Evolutionary conservation across 768 basidiomycete species (phyloP).

Genomic region (Mrakia blollopis): DNA sequence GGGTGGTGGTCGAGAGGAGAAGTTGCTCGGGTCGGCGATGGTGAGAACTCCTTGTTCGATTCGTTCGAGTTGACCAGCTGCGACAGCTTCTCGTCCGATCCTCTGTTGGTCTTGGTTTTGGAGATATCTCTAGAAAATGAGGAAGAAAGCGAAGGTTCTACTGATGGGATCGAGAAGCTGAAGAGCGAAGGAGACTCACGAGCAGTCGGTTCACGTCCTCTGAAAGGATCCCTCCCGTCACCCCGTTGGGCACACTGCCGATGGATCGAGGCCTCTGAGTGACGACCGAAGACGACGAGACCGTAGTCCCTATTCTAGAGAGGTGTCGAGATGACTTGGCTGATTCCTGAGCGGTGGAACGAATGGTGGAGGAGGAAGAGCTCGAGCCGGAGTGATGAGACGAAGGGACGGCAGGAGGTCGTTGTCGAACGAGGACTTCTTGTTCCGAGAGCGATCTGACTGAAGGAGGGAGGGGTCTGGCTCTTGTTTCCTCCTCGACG

Average conservation of each 20-base stretch:
- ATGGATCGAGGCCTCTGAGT: neutral
- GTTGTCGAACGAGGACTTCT: neutral
- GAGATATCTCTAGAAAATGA: neutral
- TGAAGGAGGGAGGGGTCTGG: neutral
- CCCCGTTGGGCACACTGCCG: neutral
- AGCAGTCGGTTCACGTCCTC: slow-evolving; percentile 12
- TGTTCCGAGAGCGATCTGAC: neutral
- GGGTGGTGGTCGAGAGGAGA: neutral
- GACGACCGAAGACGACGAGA: neutral
- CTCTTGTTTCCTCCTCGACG: neutral
- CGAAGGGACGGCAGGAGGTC: neutral
- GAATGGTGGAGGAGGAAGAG: slow-evolving; percentile 9
- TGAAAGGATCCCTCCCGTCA: neutral
- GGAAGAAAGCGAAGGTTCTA: neutral
- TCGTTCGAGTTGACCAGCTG: slow-evolving; percentile 10
- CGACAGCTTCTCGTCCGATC: slow-evolving; percentile 23
- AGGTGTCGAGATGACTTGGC: slow-evolving; percentile 6
- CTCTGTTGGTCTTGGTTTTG: slow-evolving; percentile 23
- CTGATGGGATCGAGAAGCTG: neutral
- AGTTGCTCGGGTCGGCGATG: neutral
- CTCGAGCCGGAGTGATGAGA: slow-evolving; percentile 10
- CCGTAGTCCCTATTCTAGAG: neutral
- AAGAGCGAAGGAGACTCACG: neutral
- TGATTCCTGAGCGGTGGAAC: slow-evolving; percentile 6
- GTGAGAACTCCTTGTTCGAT: slow-evolving; percentile 22